These are phyloP conservation scores for Apiospora saccharicola DNA, from an alignment of 2,329 filamentous ascomycete genomes.

Conservation along the genomic window DNA sequence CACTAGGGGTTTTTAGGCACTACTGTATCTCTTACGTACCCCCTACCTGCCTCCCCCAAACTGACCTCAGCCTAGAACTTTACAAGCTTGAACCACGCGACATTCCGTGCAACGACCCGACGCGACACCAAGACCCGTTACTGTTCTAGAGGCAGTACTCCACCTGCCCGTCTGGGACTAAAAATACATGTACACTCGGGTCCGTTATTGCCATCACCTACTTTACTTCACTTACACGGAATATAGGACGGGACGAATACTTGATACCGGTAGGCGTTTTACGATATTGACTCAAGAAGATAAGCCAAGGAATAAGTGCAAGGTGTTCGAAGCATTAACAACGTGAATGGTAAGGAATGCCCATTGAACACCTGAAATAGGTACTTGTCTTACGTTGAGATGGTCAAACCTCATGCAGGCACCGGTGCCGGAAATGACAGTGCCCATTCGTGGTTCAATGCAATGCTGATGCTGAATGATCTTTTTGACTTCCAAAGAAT, in stretches of 20 bases:
- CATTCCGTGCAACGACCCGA: neutral
- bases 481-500: neutral
- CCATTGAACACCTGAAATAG: neutral
- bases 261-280: slow-evolving; percentile 8
- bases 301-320: neutral
- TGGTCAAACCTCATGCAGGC: neutral
- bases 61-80: neutral
- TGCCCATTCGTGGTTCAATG: neutral
- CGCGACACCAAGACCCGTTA: slow-evolving; percentile 12
- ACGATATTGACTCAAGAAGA: neutral
- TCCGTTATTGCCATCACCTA: too few species aligned
- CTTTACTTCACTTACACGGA: neutral
- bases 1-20: neutral
- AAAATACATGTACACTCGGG: neutral
- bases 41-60: neutral
- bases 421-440: neutral
- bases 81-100: slow-evolving; percentile 9
- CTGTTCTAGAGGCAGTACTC: neutral
- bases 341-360: neutral
- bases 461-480: neutral
- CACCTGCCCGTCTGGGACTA: slow-evolving; percentile 15
- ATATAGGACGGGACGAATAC: neutral
- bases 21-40: neutral
- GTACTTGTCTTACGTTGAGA: neutral
- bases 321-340: too few species aligned